Conservation (phyloP, 2,329 filamentous ascomycete species). For the Phaeoacremonium minimum region DNA sequence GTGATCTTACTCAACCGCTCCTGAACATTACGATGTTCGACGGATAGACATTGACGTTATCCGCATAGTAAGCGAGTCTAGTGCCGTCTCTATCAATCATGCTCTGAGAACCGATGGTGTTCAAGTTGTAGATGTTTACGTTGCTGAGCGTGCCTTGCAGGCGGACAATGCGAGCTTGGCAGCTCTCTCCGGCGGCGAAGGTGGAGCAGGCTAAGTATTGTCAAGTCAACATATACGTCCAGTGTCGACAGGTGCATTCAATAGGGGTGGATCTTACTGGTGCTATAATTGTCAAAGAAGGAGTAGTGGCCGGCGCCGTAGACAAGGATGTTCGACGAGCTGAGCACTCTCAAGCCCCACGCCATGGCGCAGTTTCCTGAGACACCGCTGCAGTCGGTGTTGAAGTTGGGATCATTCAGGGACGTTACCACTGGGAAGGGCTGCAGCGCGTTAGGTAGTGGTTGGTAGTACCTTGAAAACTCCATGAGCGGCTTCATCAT, state of each 20-base stretch:
- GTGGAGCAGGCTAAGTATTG: conserved; percentile 38
- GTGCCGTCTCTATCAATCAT: conserved; percentile 32
- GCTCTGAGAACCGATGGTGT: conserved; percentile 35
- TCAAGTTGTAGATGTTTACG: conserved; percentile 37
- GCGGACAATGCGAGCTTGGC: conserved; percentile 38
- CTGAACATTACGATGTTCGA: conserved; percentile 29
- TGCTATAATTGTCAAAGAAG: conserved; percentile 63
- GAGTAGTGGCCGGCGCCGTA: conserved; percentile 65
- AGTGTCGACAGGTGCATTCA: no score
- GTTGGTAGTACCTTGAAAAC: conserved; percentile 58
- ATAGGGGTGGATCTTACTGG: no score
- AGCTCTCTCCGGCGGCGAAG: conserved; percentile 33
- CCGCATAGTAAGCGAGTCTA: conserved; percentile 26
- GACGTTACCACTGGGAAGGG: conserved; percentile 44
- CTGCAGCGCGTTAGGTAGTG: conserved; percentile 51
- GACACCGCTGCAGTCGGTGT: conserved; percentile 27
- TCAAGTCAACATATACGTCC: no score
- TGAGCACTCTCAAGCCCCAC: conserved; percentile 61
- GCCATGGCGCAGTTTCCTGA: conserved; percentile 43
- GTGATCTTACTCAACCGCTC: conserved; percentile 11
- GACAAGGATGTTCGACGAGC: conserved; percentile 48
- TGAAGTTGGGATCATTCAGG: conserved; percentile 50
- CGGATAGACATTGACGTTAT: conserved; percentile 33
- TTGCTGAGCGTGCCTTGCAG: conserved; percentile 20
- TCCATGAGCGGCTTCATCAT: no score